Percentiles rank a stretch among this genome's conserved stretches.
Evolutionary conservation across 2,329 filamentous ascomycete species (phyloP).

Genomic region (Pestalotiopsis sp.): DNA sequence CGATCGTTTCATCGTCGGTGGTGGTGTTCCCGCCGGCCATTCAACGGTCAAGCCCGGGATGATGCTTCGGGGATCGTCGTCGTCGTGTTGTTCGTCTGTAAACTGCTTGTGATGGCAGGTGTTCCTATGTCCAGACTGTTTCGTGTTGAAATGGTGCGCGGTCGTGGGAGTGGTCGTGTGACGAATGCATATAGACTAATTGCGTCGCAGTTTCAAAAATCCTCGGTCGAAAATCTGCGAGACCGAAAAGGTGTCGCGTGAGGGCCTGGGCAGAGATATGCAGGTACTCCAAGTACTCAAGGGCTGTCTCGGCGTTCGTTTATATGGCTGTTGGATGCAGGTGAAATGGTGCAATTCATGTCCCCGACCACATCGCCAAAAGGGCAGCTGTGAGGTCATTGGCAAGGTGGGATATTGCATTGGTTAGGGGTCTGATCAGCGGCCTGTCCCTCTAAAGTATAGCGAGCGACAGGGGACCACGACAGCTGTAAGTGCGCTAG

Average conservation of each 20-base stretch:
- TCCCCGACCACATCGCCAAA: not conserved
- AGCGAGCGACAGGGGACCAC: slow-evolving; percentile 1
- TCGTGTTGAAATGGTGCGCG: not conserved
- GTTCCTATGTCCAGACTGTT: not conserved
- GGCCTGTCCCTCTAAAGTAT: slow-evolving; percentile 1
- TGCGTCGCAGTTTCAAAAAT: not conserved
- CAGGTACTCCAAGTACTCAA: not conserved
- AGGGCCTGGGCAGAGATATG: not conserved
- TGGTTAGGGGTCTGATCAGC: slow-evolving; percentile 4
- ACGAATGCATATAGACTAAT: slow-evolving; percentile 3
- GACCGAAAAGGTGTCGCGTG: not conserved
- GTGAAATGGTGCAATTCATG: slow-evolving; percentile 2
- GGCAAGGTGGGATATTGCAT: slow-evolving; percentile 6
- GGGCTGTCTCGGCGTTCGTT: not conserved
- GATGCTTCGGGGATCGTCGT: not conserved
- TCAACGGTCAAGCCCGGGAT: slow-evolving; percentile 7
- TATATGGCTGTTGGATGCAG: not conserved
- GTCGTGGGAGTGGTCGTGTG: not conserved
- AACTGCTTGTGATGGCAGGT: not conserved
- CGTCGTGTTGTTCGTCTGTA: not conserved
- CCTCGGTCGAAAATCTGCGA: not conserved
- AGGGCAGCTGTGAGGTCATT: slow-evolving; percentile 10
- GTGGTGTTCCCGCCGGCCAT: slow-evolving; percentile 10
- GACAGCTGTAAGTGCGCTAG: slow-evolving; percentile 1
- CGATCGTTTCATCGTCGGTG: slow-evolving; percentile 8